Conservation (phyloP, 768 basidiomycete species). For the Xerocomellus amylosporus region DNA sequence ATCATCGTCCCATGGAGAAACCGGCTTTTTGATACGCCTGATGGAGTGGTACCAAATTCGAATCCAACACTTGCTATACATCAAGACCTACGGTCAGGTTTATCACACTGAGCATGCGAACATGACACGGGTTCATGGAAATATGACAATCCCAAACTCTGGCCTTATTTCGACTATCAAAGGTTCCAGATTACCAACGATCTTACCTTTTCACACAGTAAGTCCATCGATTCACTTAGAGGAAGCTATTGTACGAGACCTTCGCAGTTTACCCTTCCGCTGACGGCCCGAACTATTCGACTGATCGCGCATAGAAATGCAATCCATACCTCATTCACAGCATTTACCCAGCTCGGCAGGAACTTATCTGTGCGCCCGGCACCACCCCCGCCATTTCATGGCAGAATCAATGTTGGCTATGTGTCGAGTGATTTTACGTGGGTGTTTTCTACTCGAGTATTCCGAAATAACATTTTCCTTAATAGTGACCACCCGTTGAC, state of each 20-base stretch:
- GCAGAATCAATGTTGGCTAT: slow-evolving; percentile 47
- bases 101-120: slow-evolving; percentile 16
- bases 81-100: slow-evolving; percentile 35
- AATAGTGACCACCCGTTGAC: slow-evolving; percentile 49
- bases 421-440: slow-evolving; percentile 48
- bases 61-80: slow-evolving; percentile 43
- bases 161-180: slow-evolving; percentile 24
- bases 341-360: slow-evolving; percentile 33
- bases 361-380: slow-evolving; percentile 38
- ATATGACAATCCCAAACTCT: slow-evolving; percentile 16
- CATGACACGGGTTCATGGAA: slow-evolving; percentile 6
- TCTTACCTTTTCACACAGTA: slow-evolving; percentile 51
- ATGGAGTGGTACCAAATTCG: slow-evolving; percentile 43
- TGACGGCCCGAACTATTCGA: slow-evolving; percentile 40
- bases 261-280: slow-evolving; percentile 45
- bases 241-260: background rate
- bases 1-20: slow-evolving; percentile 34
- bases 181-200: slow-evolving; percentile 36
- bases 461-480: background rate
- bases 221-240: slow-evolving; percentile 7
- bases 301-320: slow-evolving; percentile 48
- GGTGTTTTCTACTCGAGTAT: slow-evolving; percentile 6
- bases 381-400: slow-evolving; percentile 38
- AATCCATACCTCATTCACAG: slow-evolving; percentile 42
- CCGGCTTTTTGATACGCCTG: slow-evolving; percentile 44